phyloP scores from a whole-genome alignment of 1,284 basidiomycete species.

The Moesziomyces sp. region DNA sequence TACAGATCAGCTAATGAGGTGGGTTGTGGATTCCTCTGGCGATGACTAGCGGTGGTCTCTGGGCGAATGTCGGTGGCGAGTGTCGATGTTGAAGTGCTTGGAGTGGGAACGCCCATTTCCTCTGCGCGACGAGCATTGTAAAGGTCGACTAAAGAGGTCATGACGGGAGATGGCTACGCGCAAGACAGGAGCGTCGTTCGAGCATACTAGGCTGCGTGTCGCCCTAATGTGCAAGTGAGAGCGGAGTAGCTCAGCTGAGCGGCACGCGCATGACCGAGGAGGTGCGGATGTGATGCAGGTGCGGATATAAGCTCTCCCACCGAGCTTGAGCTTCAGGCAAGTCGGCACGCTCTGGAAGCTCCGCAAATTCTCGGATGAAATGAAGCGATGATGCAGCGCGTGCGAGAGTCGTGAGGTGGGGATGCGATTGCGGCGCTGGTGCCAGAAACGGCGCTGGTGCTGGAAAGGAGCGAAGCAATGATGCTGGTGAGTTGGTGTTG shows the following conservation, averaged over 20 bases:
- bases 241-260: too few species aligned
- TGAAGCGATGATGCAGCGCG: not conserved
- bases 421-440: too few species aligned
- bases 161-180: conserved; percentile 9
- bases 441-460: too few species aligned
- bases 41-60: not conserved
- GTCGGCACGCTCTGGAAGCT: not conserved
- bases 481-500: not conserved
- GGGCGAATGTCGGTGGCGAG: conserved; percentile 14
- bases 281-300: too few species aligned
- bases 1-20: conserved; percentile 24
- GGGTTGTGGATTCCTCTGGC: conserved; percentile 1
- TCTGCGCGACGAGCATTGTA: conserved; percentile 27
- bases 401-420: not conserved
- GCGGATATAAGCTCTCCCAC: not conserved
- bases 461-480: too few species aligned
- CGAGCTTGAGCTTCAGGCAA: not conserved
- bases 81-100: conserved; percentile 2
- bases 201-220: not conserved
- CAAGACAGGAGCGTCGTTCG: conserved; percentile 9
- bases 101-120: conserved; percentile 7
- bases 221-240: not conserved
- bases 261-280: too few species aligned
- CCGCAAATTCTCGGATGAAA: not conserved
- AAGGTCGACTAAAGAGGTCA: conserved; percentile 26